A percentile compares a stretch with the other conserved stretches of the same genome.
Conservation (phyloP, 2,329 filamentous ascomycete species). For the Trichothecium sympodiale region DNA sequence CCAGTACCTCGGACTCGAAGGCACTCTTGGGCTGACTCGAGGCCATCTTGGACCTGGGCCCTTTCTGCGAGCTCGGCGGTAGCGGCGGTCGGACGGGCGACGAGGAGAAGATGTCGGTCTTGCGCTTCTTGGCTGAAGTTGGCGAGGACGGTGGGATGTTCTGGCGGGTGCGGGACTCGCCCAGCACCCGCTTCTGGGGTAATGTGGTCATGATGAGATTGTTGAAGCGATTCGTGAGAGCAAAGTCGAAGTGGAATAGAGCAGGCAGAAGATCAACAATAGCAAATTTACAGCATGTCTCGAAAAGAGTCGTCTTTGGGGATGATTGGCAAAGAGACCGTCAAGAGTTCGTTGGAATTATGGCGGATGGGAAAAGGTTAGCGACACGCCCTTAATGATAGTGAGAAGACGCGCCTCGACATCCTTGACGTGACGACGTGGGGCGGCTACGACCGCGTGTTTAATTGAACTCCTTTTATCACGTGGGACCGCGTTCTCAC, state of each 20-base stretch:
- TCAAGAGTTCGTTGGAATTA: too few species aligned
- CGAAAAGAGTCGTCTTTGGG: not conserved
- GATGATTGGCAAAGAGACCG: not conserved
- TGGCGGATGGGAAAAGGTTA: not conserved
- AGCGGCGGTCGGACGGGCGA: conserved; percentile 35
- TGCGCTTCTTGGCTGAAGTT: conserved; percentile 65
- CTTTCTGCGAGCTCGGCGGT: conserved; percentile 50
- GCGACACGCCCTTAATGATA: conserved; percentile 3
- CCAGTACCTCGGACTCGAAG: conserved; percentile 88
- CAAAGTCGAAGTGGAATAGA: not conserved
- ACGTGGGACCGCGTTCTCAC: conserved; percentile 3
- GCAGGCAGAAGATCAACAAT: not conserved
- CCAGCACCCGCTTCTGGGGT: conserved; percentile 64
- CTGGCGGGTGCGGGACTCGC: conserved; percentile 53
- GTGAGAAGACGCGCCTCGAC: conserved; percentile 5
- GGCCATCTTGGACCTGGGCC: conserved; percentile 46
- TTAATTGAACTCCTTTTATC: conserved; percentile 4
- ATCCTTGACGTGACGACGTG: conserved; percentile 6
- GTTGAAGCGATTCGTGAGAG: conserved; percentile 1
- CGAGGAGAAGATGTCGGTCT: conserved; percentile 54
- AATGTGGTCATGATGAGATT: conserved; percentile 33
- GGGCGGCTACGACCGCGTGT: not conserved
- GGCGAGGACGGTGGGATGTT: conserved; percentile 49
- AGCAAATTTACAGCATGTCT: not conserved
- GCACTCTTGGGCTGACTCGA: conserved; percentile 79